Base-by-base conservation (phyloP, 257 asterid genomes). In the Striga asiatica region DNA sequence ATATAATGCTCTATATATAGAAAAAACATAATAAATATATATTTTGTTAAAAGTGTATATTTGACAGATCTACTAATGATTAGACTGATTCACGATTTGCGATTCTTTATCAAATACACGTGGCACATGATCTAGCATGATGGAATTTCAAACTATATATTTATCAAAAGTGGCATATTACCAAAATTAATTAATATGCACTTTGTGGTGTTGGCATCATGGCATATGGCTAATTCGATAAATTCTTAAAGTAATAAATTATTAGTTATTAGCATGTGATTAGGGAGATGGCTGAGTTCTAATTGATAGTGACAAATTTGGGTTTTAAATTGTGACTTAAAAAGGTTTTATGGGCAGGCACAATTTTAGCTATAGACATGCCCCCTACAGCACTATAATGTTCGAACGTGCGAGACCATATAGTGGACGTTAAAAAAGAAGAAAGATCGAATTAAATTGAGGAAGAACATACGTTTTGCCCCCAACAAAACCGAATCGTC, bases 91-190 rank as follows among this genome's bases (percentile, higher is more conserved):
- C n/a, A n/a, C n/a, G n/a, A n/a, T 56, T 47, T 17, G 20, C 2
- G 45, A 9, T 38, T 27, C 8, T 66, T 49, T 27, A 54, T 45
- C 39, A 35, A 20, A 31, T 49, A 46, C 35, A 71, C 49, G 66
- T 64, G 72, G 66, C 70, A 56, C 75, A 62, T 38, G 58, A 41
- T 43, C 45, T 25, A 60, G 59, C 77, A 66, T 60, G 71, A 68
- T 60, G 9, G 16, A 5, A 43, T 22, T 25, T 22, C 29, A 9
- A 7, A 3, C 35, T n/a, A 25, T 50, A 20, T 58, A 6, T 56
- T 28, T 61, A 42, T 14, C 3, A 42, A 5, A 23, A 66, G 10
- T 41, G 29, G 23, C 16, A 34, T 22, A 13, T 12, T 19, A 18
- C 18, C 12, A n/a, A n/a, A n/a, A n/a, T n/a, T n/a, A n/a, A 16